Conservation (phyloP, 768 basidiomycete species). For the Cyclocybe cylindracea region DNA sequence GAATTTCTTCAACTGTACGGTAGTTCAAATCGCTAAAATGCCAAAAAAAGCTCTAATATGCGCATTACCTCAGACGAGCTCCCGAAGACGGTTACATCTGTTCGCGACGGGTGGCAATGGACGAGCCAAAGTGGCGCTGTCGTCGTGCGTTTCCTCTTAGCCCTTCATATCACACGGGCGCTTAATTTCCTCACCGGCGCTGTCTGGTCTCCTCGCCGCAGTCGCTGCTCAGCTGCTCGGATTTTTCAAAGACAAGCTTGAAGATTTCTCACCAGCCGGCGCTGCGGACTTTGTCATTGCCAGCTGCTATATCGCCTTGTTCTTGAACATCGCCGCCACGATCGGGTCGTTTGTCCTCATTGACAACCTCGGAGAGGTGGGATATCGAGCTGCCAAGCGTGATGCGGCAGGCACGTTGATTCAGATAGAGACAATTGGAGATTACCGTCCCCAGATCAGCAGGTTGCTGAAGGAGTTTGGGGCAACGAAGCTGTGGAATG, state of each 20-base stretch:
- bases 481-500: conserved; percentile 7
- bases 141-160: neutral
- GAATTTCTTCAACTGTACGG: too few relatives aligned
- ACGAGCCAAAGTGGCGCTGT: conserved; percentile 12
- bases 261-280: neutral
- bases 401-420: neutral
- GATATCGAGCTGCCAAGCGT: conserved; percentile 2
- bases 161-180: neutral
- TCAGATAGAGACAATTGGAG: neutral
- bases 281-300: neutral
- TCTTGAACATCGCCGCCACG: conserved; percentile 10
- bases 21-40: too few relatives aligned
- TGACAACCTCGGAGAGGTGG: conserved; percentile 11
- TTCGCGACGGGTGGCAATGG: conserved; percentile 11
- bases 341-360: conserved; percentile 12
- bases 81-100: conserved; percentile 4
- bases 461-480: conserved; percentile 10
- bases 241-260: neutral
- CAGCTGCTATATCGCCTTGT: conserved; percentile 8
- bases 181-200: neutral
- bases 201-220: conserved; percentile 11
- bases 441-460: neutral
- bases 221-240: conserved; percentile 10
- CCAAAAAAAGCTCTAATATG: too few relatives aligned
- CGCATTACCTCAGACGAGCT: conserved; percentile 1